Conservation (phyloP, 768 basidiomycete genomes). For the Rhizopogon vinicolor region DNA sequence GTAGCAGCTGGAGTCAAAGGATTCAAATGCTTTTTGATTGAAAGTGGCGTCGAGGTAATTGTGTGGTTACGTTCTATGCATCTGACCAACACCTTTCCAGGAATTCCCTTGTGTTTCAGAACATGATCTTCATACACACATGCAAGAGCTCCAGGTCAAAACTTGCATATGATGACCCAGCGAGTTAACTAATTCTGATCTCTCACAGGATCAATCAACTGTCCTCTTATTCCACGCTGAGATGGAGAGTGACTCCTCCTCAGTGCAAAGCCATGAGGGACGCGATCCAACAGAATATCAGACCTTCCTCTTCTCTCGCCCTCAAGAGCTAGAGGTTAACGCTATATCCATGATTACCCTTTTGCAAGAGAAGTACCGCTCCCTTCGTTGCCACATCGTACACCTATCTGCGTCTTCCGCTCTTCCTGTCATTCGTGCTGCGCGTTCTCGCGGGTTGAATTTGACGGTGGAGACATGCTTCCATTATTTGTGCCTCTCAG, state of each 20-base stretch:
- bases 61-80: not conserved
- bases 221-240: conserved; percentile 94
- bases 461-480: conserved; percentile 97
- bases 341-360: conserved; percentile 76
- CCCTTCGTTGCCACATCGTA: conserved; percentile 86
- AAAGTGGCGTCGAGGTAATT: conserved; percentile 88
- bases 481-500: conserved; percentile 84
- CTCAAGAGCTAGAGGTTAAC: conserved; percentile 70
- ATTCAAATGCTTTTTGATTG: conserved; percentile 96
- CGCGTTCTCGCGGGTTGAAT: conserved; percentile 57
- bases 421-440: conserved; percentile 69
- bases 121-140: conserved; percentile 60
- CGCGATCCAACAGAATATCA: conserved; percentile 55
- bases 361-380: conserved; percentile 58
- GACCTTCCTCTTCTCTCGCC: conserved; percentile 85
- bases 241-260: conserved; percentile 40
- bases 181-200: conserved; percentile 3
- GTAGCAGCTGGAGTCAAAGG: conserved; percentile 82
- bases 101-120: conserved; percentile 90
- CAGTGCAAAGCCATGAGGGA: conserved; percentile 11
- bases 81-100: conserved; percentile 32
- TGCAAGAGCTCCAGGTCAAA: conserved; percentile 69
- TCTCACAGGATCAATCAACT: conserved; percentile 53
- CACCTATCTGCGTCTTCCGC: conserved; percentile 88
- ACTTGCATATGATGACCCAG: not conserved